phyloP scores from a whole-genome alignment of 176 grass and related monocot genomes.

The Triticum urartu region DNA sequence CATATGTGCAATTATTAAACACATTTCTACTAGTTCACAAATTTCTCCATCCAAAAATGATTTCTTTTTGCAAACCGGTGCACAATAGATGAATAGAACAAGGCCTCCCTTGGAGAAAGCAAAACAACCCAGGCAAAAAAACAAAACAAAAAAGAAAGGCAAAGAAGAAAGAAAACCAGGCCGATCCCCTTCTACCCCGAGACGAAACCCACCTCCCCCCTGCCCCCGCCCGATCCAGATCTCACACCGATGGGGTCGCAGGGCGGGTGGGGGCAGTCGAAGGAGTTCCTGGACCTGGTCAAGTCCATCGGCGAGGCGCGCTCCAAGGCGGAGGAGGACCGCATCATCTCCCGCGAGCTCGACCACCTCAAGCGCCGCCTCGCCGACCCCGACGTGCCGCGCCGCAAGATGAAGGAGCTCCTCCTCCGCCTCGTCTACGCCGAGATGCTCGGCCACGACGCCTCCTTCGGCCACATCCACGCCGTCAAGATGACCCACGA shows the following conservation, averaged over 20 bases:
- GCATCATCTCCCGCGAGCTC: slow-evolving; percentile 92
- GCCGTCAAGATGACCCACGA: slow-evolving; percentile 99
- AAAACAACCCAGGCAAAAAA: neutral
- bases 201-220: slow-evolving; percentile 34
- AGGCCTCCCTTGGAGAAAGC: neutral
- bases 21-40: neutral
- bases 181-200: slow-evolving; percentile 22
- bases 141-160: neutral
- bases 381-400: slow-evolving; percentile 90
- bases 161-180: neutral
- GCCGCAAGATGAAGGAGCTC: slow-evolving; percentile 96
- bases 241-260: slow-evolving; percentile 77
- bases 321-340: slow-evolving; percentile 99
- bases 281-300: slow-evolving; percentile 99
- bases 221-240: slow-evolving; percentile 53
- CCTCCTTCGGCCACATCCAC: slow-evolving; percentile 98
- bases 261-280: slow-evolving; percentile 84
- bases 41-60: neutral
- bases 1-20: neutral
- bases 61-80: neutral
- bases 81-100: neutral
- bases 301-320: slow-evolving; percentile 98
- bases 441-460: slow-evolving; percentile 99
- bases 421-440: slow-evolving; percentile 93
- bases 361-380: slow-evolving; percentile 87